Evolutionary conservation across 2,329 filamentous ascomycete species (phyloP).

Genomic region (Penicillium sp.): DNA sequence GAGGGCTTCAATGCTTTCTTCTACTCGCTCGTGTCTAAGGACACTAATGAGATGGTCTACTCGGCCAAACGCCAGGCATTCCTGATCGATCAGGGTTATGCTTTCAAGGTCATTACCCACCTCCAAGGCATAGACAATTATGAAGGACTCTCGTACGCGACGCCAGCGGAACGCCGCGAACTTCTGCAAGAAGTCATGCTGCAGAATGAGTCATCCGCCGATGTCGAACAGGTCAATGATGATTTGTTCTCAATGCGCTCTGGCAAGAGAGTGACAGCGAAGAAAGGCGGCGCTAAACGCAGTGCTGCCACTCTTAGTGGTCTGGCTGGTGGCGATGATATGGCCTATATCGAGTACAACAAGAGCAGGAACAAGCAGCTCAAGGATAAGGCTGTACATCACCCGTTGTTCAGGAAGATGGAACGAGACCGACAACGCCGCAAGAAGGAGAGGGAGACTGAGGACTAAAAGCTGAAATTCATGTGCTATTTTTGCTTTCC

Average conservation of each 20-base stretch:
- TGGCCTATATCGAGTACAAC: conserved; percentile 92
- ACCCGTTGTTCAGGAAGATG: conserved; percentile 66
- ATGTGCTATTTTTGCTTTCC: background rate
- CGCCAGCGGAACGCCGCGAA: conserved; percentile 76
- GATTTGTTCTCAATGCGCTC: conserved; percentile 64
- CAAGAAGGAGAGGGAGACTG: conserved; percentile 46
- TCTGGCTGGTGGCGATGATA: conserved; percentile 86
- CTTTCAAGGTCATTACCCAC: conserved; percentile 98
- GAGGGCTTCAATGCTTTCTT: conserved; percentile 99
- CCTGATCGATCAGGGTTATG: conserved; percentile 95
- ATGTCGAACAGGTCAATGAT: conserved; percentile 68
- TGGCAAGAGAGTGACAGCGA: conserved; percentile 39
- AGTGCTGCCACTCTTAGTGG: conserved; percentile 84
- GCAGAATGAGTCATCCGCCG: conserved; percentile 73
- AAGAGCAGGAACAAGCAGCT: conserved; percentile 67
- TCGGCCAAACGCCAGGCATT: conserved; percentile 96
- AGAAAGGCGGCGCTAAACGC: conserved; percentile 65
- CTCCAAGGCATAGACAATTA: conserved; percentile 86
- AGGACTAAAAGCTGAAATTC: conserved; percentile 12
- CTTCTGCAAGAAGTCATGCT: conserved; percentile 85
- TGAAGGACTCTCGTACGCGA: conserved; percentile 74
- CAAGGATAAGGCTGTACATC: conserved; percentile 61
- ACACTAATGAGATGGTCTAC: conserved; percentile 97
- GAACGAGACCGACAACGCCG: conserved; percentile 61
- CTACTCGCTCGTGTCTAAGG: conserved; percentile 95